Conservation (phyloP, 2,329 filamentous ascomycete genomes). For the Colletotrichum caudatum region DNA sequence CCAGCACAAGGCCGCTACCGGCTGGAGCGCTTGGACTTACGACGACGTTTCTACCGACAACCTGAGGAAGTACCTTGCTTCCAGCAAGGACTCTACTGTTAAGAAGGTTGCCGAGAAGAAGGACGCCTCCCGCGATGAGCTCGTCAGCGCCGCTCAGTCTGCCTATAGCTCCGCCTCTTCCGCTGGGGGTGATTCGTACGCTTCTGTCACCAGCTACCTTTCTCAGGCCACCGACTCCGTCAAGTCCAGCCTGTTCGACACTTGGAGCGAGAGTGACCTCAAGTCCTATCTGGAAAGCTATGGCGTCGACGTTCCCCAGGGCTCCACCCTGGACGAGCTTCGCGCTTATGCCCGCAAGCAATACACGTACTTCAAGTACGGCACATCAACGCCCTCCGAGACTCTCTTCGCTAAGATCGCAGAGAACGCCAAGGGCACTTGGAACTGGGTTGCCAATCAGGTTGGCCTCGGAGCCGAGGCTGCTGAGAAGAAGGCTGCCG, state of each 20-base stretch:
- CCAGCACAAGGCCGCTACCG: constrained; percentile 75
- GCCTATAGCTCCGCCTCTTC: constrained; percentile 71
- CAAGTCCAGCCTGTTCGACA: constrained; percentile 76
- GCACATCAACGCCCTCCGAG: constrained; percentile 73
- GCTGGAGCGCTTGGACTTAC: constrained; percentile 81
- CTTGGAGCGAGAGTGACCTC: constrained; percentile 79
- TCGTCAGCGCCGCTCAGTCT: constrained; percentile 73
- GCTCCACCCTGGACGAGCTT: constrained; percentile 76
- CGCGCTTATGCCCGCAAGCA: constrained; percentile 79
- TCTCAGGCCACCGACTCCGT: constrained; percentile 72
- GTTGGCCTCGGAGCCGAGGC: constrained; percentile 61
- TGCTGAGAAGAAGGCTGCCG: constrained; percentile 59
- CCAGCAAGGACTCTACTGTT: constrained; percentile 65
- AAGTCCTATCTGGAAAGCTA: constrained; percentile 86
- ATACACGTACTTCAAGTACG: constrained; percentile 81
- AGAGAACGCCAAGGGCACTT: constrained; percentile 60
- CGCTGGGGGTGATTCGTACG: constrained; percentile 68
- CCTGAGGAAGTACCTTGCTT: constrained; percentile 68
- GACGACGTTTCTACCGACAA: constrained; percentile 81
- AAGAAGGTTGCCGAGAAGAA: constrained; percentile 72
- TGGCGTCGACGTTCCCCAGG: constrained; percentile 75
- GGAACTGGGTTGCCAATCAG: constrained; percentile 65
- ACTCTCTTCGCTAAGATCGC: constrained; percentile 75
- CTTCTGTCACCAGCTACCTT: constrained; percentile 79
- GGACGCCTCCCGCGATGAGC: constrained; percentile 77